Base-by-base conservation (phyloP, 2,329 filamentous ascomycete genomes). In the Davidsoniella eucalypti region DNA sequence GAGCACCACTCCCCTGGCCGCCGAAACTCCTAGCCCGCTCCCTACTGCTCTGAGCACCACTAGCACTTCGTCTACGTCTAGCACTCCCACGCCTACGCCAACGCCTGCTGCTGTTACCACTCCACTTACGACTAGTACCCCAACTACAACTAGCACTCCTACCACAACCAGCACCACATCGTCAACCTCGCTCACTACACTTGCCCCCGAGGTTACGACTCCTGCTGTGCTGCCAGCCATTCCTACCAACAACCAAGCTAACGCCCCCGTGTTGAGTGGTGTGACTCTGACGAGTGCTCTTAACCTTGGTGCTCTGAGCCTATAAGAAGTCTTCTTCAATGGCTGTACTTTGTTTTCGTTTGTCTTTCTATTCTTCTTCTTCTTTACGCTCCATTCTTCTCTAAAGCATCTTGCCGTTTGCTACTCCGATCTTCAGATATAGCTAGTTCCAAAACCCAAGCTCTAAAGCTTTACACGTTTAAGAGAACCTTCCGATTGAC, bases 231-330 rank as follows among this genome's bases (percentile, higher is more conserved):
- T 57, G 2, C 59, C 57, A 2, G 52, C 58, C 7, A 54, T 56
- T 14, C 56, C 21, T 33, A 29, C 23, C n/a, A 38, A n/a, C 10
- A 33, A 33, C 26, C 26, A 33, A 12, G 26, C 26, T 33, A 33
- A 33, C 6, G 44, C 58, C 1, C 63, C 70, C 51, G 61, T 70
- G 53, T 52, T 70, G 7, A 65, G 61, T 29, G 66, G 65, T 7
- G 51, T 71, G 52, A 62, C 59, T 5, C 59, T 73, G 44, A 67
- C 61, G 56, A 72, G 65, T 51, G 58, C 63, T 43, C 58, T 73
- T 40, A 61, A 67, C 46, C 59, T 73, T 9, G 70, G 70, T 26
- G 70, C 66, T 50, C 57, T 72, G n/a, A 53, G 50, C 36, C 26
- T 52, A 29, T 49, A 38, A 38, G 40, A 26, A 16, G 37, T 29